Evolutionary conservation across 2,329 filamentous ascomycete genomes (phyloP).

Genomic region (Tolypocladium inflatum): DNA sequence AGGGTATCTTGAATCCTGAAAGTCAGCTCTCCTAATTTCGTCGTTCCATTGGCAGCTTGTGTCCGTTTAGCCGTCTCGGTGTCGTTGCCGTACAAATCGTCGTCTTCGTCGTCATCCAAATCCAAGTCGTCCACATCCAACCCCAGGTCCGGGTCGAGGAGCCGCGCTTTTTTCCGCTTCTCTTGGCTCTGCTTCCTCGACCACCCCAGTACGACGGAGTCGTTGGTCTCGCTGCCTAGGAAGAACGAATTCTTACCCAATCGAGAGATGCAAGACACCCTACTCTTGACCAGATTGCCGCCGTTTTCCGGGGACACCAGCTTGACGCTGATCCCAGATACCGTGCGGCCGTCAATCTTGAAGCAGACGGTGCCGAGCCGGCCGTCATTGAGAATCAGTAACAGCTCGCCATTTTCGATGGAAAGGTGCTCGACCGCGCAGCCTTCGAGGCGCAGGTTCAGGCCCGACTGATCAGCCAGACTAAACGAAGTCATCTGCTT

Average conservation of each 20-base stretch:
- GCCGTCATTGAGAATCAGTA: constrained; percentile 74
- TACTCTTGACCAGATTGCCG: constrained; percentile 49
- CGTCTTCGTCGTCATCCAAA: constrained; percentile 53
- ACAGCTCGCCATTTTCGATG: constrained; percentile 67
- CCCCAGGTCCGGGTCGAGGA: constrained; percentile 43
- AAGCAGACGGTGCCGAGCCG: constrained; percentile 69
- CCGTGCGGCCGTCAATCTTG: constrained; percentile 79
- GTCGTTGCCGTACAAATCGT: constrained; percentile 51
- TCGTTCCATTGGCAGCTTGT: constrained; percentile 26
- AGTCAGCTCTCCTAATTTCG: constrained; percentile 52
- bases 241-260: constrained; percentile 66
- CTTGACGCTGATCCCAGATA: constrained; percentile 74
- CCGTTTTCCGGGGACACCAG: constrained; percentile 53
- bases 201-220: constrained; percentile 78
- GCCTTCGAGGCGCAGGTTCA: constrained; percentile 72
- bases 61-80: constrained; percentile 50
- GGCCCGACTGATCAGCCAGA: constrained; percentile 74
- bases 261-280: constrained; percentile 59
- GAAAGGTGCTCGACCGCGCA: constrained; percentile 71
- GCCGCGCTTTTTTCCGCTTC: constrained; percentile 54
- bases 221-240: constrained; percentile 72
- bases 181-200: constrained; percentile 54
- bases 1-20: constrained; percentile 74
- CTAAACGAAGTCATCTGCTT: constrained; percentile 74
- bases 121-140: constrained; percentile 42